These are phyloP conservation scores for Saprolegnia diclina DNA, from an alignment of 352 stramenopile genomes.

Conservation along the genomic window DNA sequence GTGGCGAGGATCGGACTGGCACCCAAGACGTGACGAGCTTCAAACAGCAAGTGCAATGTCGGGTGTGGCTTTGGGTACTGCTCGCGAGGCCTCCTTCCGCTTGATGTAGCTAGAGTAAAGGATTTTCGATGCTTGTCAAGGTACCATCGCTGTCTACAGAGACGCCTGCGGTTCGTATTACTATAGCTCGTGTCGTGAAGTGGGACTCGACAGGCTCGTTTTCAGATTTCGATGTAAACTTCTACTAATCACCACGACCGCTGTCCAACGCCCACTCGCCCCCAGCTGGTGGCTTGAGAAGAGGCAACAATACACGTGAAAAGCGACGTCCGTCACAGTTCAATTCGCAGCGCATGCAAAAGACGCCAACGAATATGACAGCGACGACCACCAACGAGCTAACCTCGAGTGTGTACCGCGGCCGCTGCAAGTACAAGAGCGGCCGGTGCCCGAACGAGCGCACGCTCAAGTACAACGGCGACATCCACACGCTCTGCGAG, in stretches of 20 bases:
- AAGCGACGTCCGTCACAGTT: not conserved
- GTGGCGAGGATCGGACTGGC: no score
- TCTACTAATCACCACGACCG: conserved; percentile 12
- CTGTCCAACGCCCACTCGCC: not conserved
- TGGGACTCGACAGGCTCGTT: not conserved
- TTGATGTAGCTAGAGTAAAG: no score
- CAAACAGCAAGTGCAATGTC: no score
- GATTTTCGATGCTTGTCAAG: no score
- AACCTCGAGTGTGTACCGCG: conserved; percentile 4
- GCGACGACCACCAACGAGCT: not conserved
- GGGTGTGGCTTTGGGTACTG: no score
- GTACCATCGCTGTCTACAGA: no score
- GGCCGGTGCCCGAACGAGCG: conserved; percentile 27
- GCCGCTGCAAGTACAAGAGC: conserved; percentile 29
- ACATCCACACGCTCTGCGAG: conserved; percentile 28
- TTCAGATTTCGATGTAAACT: not conserved
- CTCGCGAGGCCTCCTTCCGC: no score
- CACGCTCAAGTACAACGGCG: conserved; percentile 27
- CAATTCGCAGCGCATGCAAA: not conserved
- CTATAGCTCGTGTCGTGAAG: no score
- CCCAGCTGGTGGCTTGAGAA: not conserved
- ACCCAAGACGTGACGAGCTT: no score
- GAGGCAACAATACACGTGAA: not conserved
- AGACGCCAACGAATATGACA: not conserved
- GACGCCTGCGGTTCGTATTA: no score